Evolutionary conservation across 768 basidiomycete species (phyloP).

Genomic region (Heimioporus sp.): DNA sequence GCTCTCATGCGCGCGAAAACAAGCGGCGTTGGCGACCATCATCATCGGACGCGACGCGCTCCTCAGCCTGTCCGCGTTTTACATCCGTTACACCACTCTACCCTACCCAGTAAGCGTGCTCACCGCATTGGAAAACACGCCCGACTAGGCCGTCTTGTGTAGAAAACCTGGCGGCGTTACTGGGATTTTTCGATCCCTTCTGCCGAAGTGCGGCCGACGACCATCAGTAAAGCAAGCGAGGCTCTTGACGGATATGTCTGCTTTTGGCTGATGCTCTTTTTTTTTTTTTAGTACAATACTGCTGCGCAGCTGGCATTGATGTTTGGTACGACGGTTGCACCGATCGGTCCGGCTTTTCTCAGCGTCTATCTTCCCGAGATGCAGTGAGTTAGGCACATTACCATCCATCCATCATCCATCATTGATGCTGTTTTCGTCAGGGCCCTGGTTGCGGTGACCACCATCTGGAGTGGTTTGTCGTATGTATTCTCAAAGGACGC

Average conservation of each 20-base stretch:
- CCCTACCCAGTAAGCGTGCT: slow-evolving; percentile 65
- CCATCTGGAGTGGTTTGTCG: slow-evolving; percentile 87
- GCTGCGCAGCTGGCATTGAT: slow-evolving; percentile 88
- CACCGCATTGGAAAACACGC: not conserved
- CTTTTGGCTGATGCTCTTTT: not conserved
- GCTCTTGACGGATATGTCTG: too few species aligned
- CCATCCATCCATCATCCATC: not conserved
- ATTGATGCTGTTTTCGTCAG: slow-evolving; percentile 39
- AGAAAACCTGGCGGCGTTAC: slow-evolving; percentile 92
- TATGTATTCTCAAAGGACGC: slow-evolving; percentile 77
- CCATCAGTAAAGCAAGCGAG: slow-evolving; percentile 78
- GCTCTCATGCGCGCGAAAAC: not conserved
- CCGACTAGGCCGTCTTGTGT: slow-evolving; percentile 6
- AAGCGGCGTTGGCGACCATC: slow-evolving; percentile 82
- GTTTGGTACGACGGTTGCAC: slow-evolving; percentile 84
- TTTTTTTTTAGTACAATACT: slow-evolving; percentile 71
- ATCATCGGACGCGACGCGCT: slow-evolving; percentile 89
- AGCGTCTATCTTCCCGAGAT: slow-evolving; percentile 55
- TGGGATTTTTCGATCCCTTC: slow-evolving; percentile 97
- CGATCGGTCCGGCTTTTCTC: slow-evolving; percentile 66
- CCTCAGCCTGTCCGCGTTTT: slow-evolving; percentile 86
- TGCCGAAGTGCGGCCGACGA: slow-evolving; percentile 89
- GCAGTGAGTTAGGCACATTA: slow-evolving; percentile 55
- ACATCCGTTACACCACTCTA: slow-evolving; percentile 87
- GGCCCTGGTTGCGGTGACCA: slow-evolving; percentile 85